phyloP scores from a whole-genome alignment of 2,329 filamentous ascomycete genomes.

The Elsinoe arachidis region DNA sequence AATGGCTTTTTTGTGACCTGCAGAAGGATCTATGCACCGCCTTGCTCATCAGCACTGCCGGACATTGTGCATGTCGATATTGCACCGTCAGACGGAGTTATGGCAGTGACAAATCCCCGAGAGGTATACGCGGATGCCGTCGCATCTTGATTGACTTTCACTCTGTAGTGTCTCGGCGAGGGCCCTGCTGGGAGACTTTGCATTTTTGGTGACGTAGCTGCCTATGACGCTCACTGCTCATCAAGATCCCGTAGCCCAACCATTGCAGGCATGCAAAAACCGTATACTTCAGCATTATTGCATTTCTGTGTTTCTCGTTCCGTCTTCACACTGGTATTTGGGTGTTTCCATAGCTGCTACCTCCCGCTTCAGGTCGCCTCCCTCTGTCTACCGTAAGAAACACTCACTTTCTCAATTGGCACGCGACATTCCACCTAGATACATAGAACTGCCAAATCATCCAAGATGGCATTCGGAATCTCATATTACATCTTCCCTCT shows the following conservation, averaged over 20 bases:
- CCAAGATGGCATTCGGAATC: constrained; percentile 30
- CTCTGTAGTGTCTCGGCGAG: constrained; percentile 2
- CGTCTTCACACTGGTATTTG: background rate
- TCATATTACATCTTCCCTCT: constrained; percentile 58
- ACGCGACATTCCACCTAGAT: background rate
- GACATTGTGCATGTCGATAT: too few species aligned
- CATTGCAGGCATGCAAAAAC: constrained; percentile 1
- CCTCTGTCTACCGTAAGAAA: background rate
- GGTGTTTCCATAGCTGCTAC: background rate
- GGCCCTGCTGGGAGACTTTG: background rate
- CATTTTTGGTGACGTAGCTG: constrained; percentile 1
- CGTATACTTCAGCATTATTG: background rate
- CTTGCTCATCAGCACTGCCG: too few species aligned
- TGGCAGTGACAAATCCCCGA: too few species aligned
- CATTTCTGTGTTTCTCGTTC: background rate
- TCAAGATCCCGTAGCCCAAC: constrained; percentile 4
- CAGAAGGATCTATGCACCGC: background rate
- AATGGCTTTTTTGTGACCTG: background rate
- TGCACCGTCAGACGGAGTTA: too few species aligned
- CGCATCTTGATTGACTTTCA: constrained; percentile 7
- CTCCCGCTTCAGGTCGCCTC: background rate
- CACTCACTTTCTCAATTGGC: background rate
- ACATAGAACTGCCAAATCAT: background rate
- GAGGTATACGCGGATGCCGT: background rate
- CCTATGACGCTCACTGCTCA: constrained; percentile 4